phyloP scores from a whole-genome alignment of 305 asterid species.

The Fraxinus ornus region DNA sequence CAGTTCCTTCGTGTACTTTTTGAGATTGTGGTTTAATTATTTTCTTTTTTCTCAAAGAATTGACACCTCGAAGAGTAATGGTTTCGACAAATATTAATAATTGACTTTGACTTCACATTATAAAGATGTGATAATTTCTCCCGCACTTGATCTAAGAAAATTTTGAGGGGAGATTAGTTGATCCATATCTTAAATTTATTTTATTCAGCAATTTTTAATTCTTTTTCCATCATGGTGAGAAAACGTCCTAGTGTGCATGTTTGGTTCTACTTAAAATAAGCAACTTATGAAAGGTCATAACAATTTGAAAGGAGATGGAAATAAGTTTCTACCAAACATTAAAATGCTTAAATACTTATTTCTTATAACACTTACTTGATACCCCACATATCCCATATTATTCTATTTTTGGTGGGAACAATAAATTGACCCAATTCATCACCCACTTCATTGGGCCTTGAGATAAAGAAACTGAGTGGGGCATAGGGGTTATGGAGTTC shows the following conservation, averaged over 20 bases:
- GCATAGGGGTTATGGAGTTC: not conserved
- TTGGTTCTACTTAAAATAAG: not conserved
- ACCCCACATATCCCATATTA: not conserved
- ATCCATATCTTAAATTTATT: not conserved
- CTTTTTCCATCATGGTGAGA: not conserved
- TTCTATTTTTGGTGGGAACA: not conserved
- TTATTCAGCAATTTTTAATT: not conserved
- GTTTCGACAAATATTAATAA: not conserved
- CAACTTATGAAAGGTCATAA: not conserved
- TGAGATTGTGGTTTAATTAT: not conserved
- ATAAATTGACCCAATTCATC: not conserved
- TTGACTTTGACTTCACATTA: not conserved
- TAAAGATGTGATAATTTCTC: not conserved
- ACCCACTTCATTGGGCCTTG: constrained; percentile 1
- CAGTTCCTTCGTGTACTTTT: not conserved
- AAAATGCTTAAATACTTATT: not conserved
- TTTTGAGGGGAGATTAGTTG: too few species aligned
- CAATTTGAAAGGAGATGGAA: not conserved
- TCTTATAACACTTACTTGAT: not conserved
- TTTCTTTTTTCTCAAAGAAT: not conserved
- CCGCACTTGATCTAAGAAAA: not conserved
- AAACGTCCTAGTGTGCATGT: not conserved
- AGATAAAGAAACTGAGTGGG: not conserved
- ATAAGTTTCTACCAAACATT: not conserved
- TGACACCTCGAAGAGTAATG: not conserved